Conservation (phyloP, 2,329 filamentous ascomycete genomes). For the Penicillium rolfsii region DNA sequence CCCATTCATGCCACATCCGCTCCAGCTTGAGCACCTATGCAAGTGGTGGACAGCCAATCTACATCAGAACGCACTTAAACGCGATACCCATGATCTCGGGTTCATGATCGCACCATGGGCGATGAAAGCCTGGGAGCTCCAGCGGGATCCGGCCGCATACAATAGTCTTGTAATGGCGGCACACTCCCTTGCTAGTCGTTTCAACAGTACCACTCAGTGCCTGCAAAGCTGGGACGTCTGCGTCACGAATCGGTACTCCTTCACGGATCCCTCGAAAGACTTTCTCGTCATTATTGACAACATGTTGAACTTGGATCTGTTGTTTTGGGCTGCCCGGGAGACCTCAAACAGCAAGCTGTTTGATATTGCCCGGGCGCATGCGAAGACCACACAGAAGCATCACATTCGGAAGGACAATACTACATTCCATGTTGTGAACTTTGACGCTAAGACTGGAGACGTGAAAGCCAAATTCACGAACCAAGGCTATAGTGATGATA, state of each 20-base stretch:
- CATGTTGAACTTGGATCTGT: conserved; percentile 48
- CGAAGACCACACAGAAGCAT: conserved; percentile 43
- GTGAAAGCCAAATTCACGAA: conserved; percentile 31
- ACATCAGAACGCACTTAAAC: conserved; percentile 47
- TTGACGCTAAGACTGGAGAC: conserved; percentile 48
- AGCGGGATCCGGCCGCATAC: conserved; percentile 42
- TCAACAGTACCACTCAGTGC: conserved; percentile 37
- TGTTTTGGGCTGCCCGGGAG: conserved; percentile 44
- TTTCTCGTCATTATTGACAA: conserved; percentile 51
- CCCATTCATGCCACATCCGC: conserved; percentile 8
- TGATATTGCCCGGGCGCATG: conserved; percentile 39
- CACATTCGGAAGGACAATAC: conserved; percentile 44
- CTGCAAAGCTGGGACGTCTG: conserved; percentile 53
- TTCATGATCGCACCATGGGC: conserved; percentile 58
- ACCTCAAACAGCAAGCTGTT: conserved; percentile 30
- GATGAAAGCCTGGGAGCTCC: conserved; percentile 53
- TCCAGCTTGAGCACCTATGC: conserved; percentile 34
- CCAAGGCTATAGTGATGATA: conserved; percentile 31
- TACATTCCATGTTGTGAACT: conserved; percentile 38
- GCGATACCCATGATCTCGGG: conserved; percentile 59
- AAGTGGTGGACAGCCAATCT: conserved; percentile 50
- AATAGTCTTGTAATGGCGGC: conserved; percentile 39
- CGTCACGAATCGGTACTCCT: conserved; percentile 34
- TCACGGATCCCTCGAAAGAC: conserved; percentile 40
- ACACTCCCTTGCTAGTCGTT: conserved; percentile 44